These are phyloP conservation scores for Syzygium oleosum DNA, from an alignment of 345 rosid genomes.

Conservation along the genomic window DNA sequence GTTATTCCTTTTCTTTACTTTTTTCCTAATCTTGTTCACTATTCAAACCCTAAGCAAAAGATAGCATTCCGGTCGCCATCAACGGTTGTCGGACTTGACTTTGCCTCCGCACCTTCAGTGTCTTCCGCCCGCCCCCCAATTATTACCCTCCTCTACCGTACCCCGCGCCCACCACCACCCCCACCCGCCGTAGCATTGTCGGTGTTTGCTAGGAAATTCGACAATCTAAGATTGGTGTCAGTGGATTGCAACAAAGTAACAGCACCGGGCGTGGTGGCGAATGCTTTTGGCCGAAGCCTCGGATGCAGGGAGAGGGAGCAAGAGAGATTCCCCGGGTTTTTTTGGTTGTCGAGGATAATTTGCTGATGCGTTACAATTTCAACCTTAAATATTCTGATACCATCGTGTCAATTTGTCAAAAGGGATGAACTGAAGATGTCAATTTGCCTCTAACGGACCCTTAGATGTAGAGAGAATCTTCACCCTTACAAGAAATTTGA, in stretches of 20 bases:
- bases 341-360: not conserved
- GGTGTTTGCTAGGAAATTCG: not conserved
- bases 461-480: not conserved
- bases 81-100: not conserved
- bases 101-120: not conserved
- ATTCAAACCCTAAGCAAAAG: not conserved
- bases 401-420: not conserved
- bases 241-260: not conserved
- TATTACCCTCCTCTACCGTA: not conserved
- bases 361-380: not conserved
- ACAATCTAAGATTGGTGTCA: not conserved
- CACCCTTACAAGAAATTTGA: not conserved
- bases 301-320: not conserved
- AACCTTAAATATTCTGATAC: not conserved
- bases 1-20: not conserved
- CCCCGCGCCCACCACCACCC: too few relatives aligned
- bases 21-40: not conserved
- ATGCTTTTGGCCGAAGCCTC: not conserved
- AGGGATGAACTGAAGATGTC: not conserved
- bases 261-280: not conserved
- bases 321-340: not conserved
- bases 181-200: not conserved
- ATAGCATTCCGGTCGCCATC: not conserved
- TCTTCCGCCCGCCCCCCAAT: not conserved
- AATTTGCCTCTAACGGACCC: not conserved